Base-by-base conservation (phyloP, 2,329 filamentous ascomycete species). In the Ophiostoma tasmaniense region DNA sequence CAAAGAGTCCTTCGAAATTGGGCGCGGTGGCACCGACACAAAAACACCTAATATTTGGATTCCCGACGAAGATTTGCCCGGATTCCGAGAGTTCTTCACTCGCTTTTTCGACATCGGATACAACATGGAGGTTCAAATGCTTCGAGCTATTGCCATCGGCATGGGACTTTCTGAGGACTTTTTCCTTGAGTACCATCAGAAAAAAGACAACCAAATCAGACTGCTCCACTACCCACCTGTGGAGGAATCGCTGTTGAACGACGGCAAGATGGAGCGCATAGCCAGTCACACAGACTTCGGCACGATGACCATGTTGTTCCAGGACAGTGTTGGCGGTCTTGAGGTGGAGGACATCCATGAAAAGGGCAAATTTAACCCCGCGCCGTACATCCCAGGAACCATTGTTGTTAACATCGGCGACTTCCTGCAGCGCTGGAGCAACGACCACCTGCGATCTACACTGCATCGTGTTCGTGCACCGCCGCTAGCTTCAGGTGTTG, bases 151-250 rank as follows among this genome's bases (percentile, higher is more conserved):
- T 1, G 76, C 76, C 3, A 64, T 78, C n/a, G 78, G 77, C 1
- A 71, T 79, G 7, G 76, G 74, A 2, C 71, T 79, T 1, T 72
- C 75, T 2, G 71, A 73, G 10, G 66, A 70, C 11, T 73, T 30
- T 67, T 75, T 61, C 72, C 74, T 6, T 72, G 73, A 10, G 73
- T 74, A 83, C 62, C 86, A 89, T 75, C 37, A n/a, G 10, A 82
- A 83, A 0, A 79, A 83, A 69, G 83, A 87, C 72, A 86, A 87
- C 71, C 86, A 88, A 71, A 78, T 89, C 11, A 81, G 87, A 1
- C 75, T 90, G 33, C 77, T 89, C 20, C 86, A 89, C 74, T 89
- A 79, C 68, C 78, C 78, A 2, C 74, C 76, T 1, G 73, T 77
- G 14, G 73, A 77, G 13, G 74, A 74, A 3, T 73, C 74, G 25